These are phyloP conservation scores for Cryptococcus amylolentus DNA, from an alignment of 1,284 basidiomycete species.

Conservation along the genomic window DNA sequence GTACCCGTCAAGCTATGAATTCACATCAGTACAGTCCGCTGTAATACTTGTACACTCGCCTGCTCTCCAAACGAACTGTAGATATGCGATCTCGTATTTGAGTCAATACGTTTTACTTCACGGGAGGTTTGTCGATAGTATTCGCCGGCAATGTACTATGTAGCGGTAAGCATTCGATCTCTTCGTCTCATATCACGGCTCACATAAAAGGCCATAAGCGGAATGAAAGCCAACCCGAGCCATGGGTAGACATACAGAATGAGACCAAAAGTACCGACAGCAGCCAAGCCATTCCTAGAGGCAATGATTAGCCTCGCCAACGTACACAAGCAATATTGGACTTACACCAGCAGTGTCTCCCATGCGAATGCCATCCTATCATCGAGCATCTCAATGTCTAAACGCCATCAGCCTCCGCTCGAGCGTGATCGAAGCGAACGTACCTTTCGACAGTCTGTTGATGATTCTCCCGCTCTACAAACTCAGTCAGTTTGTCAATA, in stretches of 20 bases:
- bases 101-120: slow-evolving; percentile 43
- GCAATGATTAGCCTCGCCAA: background rate
- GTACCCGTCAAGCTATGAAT: slow-evolving; percentile 24
- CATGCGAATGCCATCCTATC: slow-evolving; percentile 24
- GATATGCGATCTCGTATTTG: slow-evolving; percentile 31
- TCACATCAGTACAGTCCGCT: background rate
- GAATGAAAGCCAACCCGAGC: slow-evolving; percentile 31
- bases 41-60: slow-evolving; percentile 10
- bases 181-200: background rate
- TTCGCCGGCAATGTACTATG: slow-evolving; percentile 22
- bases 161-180: background rate
- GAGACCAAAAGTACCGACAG: slow-evolving; percentile 33
- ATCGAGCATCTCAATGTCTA: slow-evolving; percentile 35
- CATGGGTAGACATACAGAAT: slow-evolving; percentile 33
- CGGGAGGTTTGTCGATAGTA: slow-evolving; percentile 38
- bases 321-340: background rate
- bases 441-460: slow-evolving; percentile 57
- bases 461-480: slow-evolving; percentile 57
- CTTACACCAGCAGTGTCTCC: slow-evolving; percentile 26
- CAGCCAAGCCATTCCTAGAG: slow-evolving; percentile 16
- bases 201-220: slow-evolving; percentile 28
- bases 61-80: slow-evolving; percentile 41
- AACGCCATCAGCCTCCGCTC: background rate
- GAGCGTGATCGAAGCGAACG: background rate
- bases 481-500: background rate